Evolutionary conservation across 78 protist genomes (phyloP).

Genomic region (Dictyostelium brefeldianum): DNA sequence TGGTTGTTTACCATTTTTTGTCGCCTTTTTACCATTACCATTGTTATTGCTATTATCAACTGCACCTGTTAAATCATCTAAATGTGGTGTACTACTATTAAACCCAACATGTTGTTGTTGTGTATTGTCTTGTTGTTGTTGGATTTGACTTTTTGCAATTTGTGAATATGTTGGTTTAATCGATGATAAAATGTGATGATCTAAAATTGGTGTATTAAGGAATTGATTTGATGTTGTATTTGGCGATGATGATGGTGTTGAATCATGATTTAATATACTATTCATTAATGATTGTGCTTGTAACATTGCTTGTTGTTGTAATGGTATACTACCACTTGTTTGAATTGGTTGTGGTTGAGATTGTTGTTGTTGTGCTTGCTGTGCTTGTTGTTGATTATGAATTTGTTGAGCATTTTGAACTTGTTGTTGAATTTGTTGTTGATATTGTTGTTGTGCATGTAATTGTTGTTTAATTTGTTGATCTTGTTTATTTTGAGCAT

Average conservation of each 20-base stretch:
- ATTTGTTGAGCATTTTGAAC: conserved; percentile 4
- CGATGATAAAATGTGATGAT: conserved; percentile 8
- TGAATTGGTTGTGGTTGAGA: conserved; percentile 5
- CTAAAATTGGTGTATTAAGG: conserved; percentile 24
- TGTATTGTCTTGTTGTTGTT: neutral
- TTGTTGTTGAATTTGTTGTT: conserved; percentile 27
- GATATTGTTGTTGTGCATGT: conserved; percentile 14
- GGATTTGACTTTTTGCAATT: neutral
- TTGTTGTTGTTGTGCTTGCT: neutral
- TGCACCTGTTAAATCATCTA: conserved; percentile 1
- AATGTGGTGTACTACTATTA: neutral
- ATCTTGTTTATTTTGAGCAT: neutral
- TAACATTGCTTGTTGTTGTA: conserved; percentile 24
- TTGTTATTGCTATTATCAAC: neutral
- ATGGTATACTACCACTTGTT: neutral
- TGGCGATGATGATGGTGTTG: neutral
- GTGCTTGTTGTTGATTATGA: conserved; percentile 30
- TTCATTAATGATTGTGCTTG: conserved; percentile 23
- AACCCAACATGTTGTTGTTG: neutral
- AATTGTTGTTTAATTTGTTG: conserved; percentile 1
- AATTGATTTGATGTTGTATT: neutral
- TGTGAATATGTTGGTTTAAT: conserved; percentile 20
- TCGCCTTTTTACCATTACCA: neutral
- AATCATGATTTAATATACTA: neutral
- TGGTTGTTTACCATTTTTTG: neutral